Conservation (phyloP, 768 basidiomycete species). For the Trametes elegans region DNA sequence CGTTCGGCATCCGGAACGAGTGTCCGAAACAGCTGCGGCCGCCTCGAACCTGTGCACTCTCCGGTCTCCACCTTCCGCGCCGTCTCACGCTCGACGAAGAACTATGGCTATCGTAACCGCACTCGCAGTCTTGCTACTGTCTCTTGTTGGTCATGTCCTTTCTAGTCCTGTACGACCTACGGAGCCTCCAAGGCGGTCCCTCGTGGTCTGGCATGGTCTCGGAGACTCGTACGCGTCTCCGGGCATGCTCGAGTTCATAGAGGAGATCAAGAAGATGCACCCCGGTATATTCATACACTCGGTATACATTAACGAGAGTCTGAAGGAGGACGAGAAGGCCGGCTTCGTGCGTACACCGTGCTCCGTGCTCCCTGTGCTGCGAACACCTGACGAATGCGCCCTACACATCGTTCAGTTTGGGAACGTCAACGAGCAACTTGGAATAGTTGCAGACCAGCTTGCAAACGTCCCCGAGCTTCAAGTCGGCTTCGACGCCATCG, state of each 20-base stretch:
- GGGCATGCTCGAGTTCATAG: conserved; percentile 68
- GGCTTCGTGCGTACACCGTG: conserved; percentile 67
- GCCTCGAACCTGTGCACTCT: too few species aligned
- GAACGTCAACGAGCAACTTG: conserved; percentile 70
- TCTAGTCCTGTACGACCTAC: background rate
- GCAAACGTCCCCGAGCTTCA: conserved; percentile 59
- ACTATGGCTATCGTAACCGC: too few species aligned
- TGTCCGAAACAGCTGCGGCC: too few species aligned
- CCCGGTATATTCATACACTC: conserved; percentile 79
- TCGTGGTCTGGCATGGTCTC: conserved; percentile 78
- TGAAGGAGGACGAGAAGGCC: conserved; percentile 62
- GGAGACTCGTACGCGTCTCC: conserved; percentile 76
- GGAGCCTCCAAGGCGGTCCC: conserved; percentile 37
- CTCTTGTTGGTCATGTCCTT: background rate
- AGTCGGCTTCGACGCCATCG: conserved; percentile 80
- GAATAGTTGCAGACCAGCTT: conserved; percentile 62
- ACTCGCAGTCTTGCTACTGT: background rate
- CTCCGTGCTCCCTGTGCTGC: background rate
- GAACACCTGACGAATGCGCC: background rate
- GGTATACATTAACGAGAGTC: conserved; percentile 61
- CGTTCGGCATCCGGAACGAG: too few species aligned
- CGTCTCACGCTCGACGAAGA: too few species aligned
- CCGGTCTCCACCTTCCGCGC: too few species aligned
- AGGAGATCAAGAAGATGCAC: conserved; percentile 57
- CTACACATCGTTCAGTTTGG: conserved; percentile 76